Evolutionary conservation across 257 asterid species (phyloP), one percentile per base, ranked within the genome.

Genomic region (Solanum pimpinellifolium): DNA sequence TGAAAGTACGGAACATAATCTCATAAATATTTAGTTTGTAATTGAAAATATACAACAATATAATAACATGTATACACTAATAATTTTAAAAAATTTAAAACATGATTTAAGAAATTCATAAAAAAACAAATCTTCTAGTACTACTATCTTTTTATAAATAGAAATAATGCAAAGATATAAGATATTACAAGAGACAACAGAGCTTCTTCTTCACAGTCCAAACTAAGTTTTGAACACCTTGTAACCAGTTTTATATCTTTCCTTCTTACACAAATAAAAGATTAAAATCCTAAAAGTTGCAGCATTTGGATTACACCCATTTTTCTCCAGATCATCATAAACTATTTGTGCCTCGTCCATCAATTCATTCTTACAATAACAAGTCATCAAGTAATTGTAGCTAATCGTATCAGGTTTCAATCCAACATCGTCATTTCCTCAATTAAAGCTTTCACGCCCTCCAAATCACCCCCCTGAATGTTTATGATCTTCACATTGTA

Each of bases 291-390:
- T 92, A 87, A 90, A 94, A 47, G 98, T 95, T 23, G 95, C 92
- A 0, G 94, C 88, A 89, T 94, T 95, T 5, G 98, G 97, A 1
- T 91, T 87, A 84, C 90, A 90, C 25, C 93, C 92, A 78, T 92
- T 94, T 13, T 42, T 86, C 89, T 89, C 90, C 91, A 93, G 81
- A 83, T 91, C 95, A 60, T 88, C 90, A 60, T 91, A 96, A 13
- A 93, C 96, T 95, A 91, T 87, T 62, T 89, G 85, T 8, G 98
- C 99, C 85, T 94, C 97, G 86, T 94, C 95, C 89, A 94, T 89
- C 96, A 88, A 92, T 49, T 91, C 93, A 73, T 91, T 94, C 81
- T 41, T 65, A 85, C 92, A 92, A 86, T 95, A 94, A 90, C 93
- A 87, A 77, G 94, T 94, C 88, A 96, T 91, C 95, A 96, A 90